Base-by-base conservation (phyloP, 1,139 yeast genomes). In the Candida pseudoviswanathii region DNA sequence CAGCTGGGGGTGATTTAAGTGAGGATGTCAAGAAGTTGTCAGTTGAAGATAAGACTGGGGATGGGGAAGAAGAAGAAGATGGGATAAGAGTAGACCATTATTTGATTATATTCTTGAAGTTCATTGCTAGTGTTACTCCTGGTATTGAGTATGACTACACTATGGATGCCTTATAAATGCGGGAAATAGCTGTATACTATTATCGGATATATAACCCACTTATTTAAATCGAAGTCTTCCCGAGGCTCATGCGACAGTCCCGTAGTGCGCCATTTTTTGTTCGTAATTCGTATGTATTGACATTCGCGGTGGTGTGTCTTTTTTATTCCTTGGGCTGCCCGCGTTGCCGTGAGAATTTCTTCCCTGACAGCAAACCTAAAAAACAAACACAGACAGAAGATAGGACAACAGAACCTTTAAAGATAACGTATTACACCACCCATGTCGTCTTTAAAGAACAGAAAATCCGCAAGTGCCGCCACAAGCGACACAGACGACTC, bases 61-160 rank as follows among this genome's bases (percentile, higher is more conserved):
- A 73, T 16, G 16, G 2, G 64, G 73, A 69, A 10, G 42, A 47
- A 11, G 68, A 64, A 50, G 34, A 56, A 16, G 54, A 51, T 3
- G 74, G 69, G 0, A 77, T 94, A 9, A 77, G 97, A 43, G 97
- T 87, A 1, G 99, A 94, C 65, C 97, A 91, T 62, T 94, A 94
- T 64, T 72, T 94, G 58, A 78, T 94, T 38, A 86, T 92, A 9
- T 94, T 94, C 64, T 77, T 94, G 61, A 95, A 95, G 68, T 94
- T 94, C 61, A 92, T 94, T 50, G 89, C 98, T 10, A 89, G 97
- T 70, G 98, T 95, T 10, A 92, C 96, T 2, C 99, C 99, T 0
- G 97, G 97, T 9, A 91, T 94, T 50, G 97, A 92, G 67, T 95
- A 92, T 67, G 99, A 94, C 62, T 91, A 91, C 65, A 92, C 98